Evolutionary conservation across 768 basidiomycete species (phyloP), one percentile per base, ranked within the genome.

Genomic region (Boletellus emodensis): DNA sequence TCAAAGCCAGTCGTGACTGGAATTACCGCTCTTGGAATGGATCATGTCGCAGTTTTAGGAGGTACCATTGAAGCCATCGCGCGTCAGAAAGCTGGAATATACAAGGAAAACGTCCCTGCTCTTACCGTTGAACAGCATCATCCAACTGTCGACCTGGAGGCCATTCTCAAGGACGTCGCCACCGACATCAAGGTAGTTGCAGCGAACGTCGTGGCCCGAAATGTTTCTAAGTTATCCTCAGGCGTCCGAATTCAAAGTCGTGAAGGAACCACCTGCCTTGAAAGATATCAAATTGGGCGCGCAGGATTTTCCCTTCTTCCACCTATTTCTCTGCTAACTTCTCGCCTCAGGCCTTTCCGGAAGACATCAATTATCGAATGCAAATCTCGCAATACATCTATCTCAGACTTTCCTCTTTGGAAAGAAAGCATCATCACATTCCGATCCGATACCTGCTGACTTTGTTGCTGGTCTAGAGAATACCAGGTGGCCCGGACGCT

Each of bases 11-110:
- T 94, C n/a, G 87, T 87, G 22, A 89, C 94, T 6, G 96, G 94
- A 6, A 76, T 98, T 20, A 90, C 94, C 9, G 79, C 91, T 4
- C 76, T 99, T 12, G 96, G 96, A 1, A 80, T 97, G 56, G 96
- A 99, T 62, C 96, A 99, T 70, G 82, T 89, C 38, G 72, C 77
- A 48, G 82, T 96, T 22, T 76, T 99, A 2, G 96, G 96, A 0
- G 86, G 86, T 60, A 96, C 94, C 0, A 69, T 98, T 4, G 69
- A 74, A 32, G 90, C 96, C 61, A 98, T 99, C 56, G 90, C 94
- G 1, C 82, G 82, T 79, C 95, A 98, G 62, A 99, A 99, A 67
- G 91, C 86, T 26, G 96, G 96, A 2, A 98, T 99, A 46, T 98
- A 87, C 71, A 99, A 99, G 79, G 88, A 82, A 72, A 85, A 80